Evolutionary conservation across 306 rosid genomes (phyloP).

Genomic region (Castanea mollissima): DNA sequence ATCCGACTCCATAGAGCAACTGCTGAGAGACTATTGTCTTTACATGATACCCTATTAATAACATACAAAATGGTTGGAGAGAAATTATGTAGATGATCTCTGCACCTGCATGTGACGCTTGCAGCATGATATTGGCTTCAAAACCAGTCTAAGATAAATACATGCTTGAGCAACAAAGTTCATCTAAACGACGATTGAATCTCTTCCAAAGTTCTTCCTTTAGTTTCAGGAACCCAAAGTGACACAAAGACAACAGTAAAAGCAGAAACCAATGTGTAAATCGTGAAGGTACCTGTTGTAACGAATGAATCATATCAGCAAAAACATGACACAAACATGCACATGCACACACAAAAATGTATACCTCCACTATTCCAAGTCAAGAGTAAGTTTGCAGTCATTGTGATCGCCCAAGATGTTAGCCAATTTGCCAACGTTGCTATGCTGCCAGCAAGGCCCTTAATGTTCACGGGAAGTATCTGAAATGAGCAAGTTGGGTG

Average conservation of each 20-base stretch:
- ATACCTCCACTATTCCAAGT: slow-evolving; percentile 74
- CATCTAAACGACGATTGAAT: slow-evolving; percentile 72
- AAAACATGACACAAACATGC: not conserved
- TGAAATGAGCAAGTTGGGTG: slow-evolving; percentile 24
- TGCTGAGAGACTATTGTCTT: not conserved
- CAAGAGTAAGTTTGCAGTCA: slow-evolving; percentile 83
- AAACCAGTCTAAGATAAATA: not conserved
- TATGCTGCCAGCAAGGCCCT: slow-evolving; percentile 75
- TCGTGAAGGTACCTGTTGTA: slow-evolving; percentile 61
- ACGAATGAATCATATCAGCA: not conserved
- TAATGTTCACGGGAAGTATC: slow-evolving; percentile 78
- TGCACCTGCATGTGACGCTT: not conserved
- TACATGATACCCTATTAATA: not conserved
- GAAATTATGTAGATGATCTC: not conserved
- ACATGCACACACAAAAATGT: not conserved
- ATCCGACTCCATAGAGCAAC: not conserved
- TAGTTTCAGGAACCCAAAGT: slow-evolving; percentile 78
- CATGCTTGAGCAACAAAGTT: slow-evolving; percentile 19
- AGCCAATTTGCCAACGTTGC: slow-evolving; percentile 80
- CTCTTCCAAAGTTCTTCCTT: slow-evolving; percentile 86
- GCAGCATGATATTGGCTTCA: not conserved
- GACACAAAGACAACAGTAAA: slow-evolving; percentile 51
- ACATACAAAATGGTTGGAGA: not conserved
- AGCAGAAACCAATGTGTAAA: slow-evolving; percentile 51
- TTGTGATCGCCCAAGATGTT: slow-evolving; percentile 50